These are phyloP conservation scores for Bonnemaisonia californica DNA, from an alignment of 31 red algal species.

Conservation along the genomic window DNA sequence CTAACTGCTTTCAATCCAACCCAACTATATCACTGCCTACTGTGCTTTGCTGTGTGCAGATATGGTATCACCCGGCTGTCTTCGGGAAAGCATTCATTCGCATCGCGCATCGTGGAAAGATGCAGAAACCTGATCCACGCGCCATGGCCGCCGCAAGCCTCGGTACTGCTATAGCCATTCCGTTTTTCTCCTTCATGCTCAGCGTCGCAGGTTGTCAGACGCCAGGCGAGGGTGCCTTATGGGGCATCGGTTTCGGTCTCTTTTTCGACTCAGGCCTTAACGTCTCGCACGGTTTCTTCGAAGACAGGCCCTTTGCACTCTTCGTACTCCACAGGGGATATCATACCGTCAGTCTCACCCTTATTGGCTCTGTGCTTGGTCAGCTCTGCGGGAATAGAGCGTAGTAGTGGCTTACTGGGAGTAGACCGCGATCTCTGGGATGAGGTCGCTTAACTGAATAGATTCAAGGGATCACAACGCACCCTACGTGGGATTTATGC, in stretches of 20 bases:
- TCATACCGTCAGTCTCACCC: slow-evolving; percentile 53
- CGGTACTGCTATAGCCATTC: slow-evolving; percentile 54
- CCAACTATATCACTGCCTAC: not conserved
- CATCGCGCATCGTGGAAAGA: slow-evolving; percentile 51
- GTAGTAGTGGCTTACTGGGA: too few relatives aligned
- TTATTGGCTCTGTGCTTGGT: slow-evolving; percentile 59
- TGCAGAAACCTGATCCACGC: slow-evolving; percentile 51
- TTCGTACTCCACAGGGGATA: slow-evolving; percentile 69
- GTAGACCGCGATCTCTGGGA: too few relatives aligned
- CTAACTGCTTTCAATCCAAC: not conserved
- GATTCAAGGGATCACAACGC: too few relatives aligned
- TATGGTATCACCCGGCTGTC: slow-evolving; percentile 64
- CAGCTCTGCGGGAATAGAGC: slow-evolving; percentile 38
- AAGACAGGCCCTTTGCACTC: slow-evolving; percentile 65
- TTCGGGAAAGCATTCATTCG: slow-evolving; percentile 64
- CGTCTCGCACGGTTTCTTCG: slow-evolving; percentile 61
- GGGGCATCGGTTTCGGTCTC: slow-evolving; percentile 63
- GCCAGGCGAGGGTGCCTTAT: slow-evolving; percentile 59
- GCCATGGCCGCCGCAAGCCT: slow-evolving; percentile 61
- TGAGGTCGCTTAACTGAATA: too few relatives aligned
- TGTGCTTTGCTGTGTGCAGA: slow-evolving; percentile 15
- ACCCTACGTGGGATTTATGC: too few relatives aligned
- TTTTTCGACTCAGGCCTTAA: slow-evolving; percentile 74
- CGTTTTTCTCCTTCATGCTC: slow-evolving; percentile 72
- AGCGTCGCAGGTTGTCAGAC: slow-evolving; percentile 48